These are phyloP conservation scores for carrot (Daucus carota) DNA, from an alignment of 129 eudicot species.

Conservation along the genomic window DH1_v3.0 NC_030381.2:38087501-38088000, in stretches of 20 bases:
- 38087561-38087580: constrained; percentile 45
- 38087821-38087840: constrained; percentile 1
- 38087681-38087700: constrained; percentile 27
- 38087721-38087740: constrained; percentile 16
- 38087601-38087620: constrained; percentile 69
- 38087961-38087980: constrained; percentile 15
- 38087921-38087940: constrained; percentile 26
- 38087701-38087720: constrained; percentile 24
- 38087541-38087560: constrained; percentile 45
- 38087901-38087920: constrained; percentile 22
- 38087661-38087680: constrained; percentile 73
- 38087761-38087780: no score
- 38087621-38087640: constrained; percentile 65
- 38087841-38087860: not conserved
- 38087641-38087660: constrained; percentile 48
- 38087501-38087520: constrained; percentile 1
- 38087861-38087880: not conserved
- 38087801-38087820: not conserved
- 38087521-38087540: not conserved
- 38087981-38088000: constrained; percentile 34
- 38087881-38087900: constrained; percentile 6
- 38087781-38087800: not conserved
- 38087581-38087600: constrained; percentile 49
- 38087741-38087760: no score
- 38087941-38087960: constrained; percentile 20